These are phyloP conservation scores for Aspergillus versicolor DNA, from an alignment of 2,329 filamentous ascomycete genomes.

Conservation along the genomic window DNA sequence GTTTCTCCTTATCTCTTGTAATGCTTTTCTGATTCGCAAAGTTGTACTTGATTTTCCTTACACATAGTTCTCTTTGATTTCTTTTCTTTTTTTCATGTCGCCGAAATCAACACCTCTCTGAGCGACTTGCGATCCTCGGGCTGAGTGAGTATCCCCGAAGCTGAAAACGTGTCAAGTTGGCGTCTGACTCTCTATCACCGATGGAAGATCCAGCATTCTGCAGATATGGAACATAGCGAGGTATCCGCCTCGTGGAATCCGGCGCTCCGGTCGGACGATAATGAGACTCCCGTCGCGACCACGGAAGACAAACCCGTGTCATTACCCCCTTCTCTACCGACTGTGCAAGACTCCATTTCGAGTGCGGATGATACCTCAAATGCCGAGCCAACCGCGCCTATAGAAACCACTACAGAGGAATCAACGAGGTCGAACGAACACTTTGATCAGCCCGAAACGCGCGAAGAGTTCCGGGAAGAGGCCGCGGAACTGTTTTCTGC, in stretches of 20 bases:
- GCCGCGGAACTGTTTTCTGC: slow-evolving; percentile 3
- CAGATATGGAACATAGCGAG: slow-evolving; percentile 26
- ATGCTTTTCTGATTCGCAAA: slow-evolving; percentile 4
- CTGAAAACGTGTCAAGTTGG: slow-evolving; percentile 4
- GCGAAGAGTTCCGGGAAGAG: slow-evolving; percentile 2
- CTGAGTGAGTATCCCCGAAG: slow-evolving; percentile 3
- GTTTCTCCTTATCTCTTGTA: slow-evolving; percentile 1
- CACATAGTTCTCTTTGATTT: neutral
- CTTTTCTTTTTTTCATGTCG: neutral
- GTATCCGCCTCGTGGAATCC: slow-evolving; percentile 54
- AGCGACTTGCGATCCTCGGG: slow-evolving; percentile 4
- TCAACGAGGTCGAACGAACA: neutral
- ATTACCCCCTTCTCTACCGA: neutral
- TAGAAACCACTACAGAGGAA: neutral
- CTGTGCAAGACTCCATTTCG: neutral
- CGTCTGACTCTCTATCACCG: slow-evolving; percentile 11
- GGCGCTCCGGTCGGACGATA: slow-evolving; percentile 49
- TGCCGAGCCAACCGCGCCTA: neutral
- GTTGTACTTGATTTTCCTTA: neutral
- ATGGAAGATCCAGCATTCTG: slow-evolving; percentile 8
- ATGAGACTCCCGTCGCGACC: slow-evolving; percentile 17
- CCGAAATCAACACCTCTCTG: slow-evolving; percentile 3
- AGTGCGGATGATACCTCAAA: neutral
- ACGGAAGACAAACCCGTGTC: neutral
- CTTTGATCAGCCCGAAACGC: neutral